These are phyloP conservation scores for Harrya chromipes DNA, from an alignment of 768 basidiomycete genomes.

Conservation along the genomic window DNA sequence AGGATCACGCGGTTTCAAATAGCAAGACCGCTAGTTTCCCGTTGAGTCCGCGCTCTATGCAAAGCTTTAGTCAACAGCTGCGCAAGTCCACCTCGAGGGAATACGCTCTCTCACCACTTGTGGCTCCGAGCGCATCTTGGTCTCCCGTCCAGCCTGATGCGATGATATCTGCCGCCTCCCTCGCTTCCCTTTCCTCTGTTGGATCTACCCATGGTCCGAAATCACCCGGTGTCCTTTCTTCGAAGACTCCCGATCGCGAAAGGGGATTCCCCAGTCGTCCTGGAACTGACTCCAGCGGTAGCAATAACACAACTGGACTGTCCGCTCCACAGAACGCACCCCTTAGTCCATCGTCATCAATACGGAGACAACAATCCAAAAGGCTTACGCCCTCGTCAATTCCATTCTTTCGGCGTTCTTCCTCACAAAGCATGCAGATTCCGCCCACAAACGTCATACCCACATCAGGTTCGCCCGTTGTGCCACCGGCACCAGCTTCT, in stretches of 20 bases:
- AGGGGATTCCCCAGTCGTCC: slow-evolving; percentile 56
- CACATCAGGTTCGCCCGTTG: slow-evolving; percentile 48
- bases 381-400: slow-evolving; percentile 90
- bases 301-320: slow-evolving; percentile 59
- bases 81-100: slow-evolving; percentile 73
- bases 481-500: slow-evolving; percentile 44
- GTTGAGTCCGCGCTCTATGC: slow-evolving; percentile 63
- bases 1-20: slow-evolving; percentile 32
- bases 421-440: slow-evolving; percentile 82
- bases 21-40: slow-evolving; percentile 54
- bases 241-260: slow-evolving; percentile 63
- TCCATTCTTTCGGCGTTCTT: slow-evolving; percentile 90
- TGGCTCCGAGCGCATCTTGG: slow-evolving; percentile 51
- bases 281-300: slow-evolving; percentile 74
- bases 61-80: slow-evolving; percentile 58
- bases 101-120: slow-evolving; percentile 44
- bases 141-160: slow-evolving; percentile 69
- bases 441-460: slow-evolving; percentile 42
- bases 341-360: slow-evolving; percentile 69
- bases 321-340: slow-evolving; percentile 56
- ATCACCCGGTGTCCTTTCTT: slow-evolving; percentile 39
- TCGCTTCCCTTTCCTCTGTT: slow-evolving; percentile 70
- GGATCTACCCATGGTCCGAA: slow-evolving; percentile 58
- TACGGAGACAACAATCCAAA: slow-evolving; percentile 63
- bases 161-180: slow-evolving; percentile 74